Base-by-base conservation (phyloP, 2,329 filamentous ascomycete genomes). In the Thielaviopsis cerberus region DNA sequence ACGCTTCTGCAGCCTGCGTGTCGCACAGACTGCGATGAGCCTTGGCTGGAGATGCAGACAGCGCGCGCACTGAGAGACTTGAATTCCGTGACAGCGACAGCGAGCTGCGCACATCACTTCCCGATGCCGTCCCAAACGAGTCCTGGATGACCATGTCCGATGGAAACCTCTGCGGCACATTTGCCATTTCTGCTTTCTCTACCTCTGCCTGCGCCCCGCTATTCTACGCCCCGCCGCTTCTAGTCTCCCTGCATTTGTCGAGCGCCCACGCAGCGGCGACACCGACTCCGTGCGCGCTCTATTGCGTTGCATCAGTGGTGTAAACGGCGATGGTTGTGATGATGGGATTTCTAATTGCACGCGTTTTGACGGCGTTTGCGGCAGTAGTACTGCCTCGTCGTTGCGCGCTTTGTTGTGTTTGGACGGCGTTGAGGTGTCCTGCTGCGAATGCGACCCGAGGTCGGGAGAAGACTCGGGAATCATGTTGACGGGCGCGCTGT, bases 71-170 rank as follows among this genome's bases (percentile, higher is more conserved):
- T 10, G 56, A 30, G 20, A 25, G 15, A 25, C 52, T 50, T 30
- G 51, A 51, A 3, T 51, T 30, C 17, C 22, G 52, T 15, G 52
- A 51, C 11, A 52, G n/a, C 6, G 52, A 54, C 11, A 52, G 22
- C 6, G 52, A 54, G 10, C 24, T 51, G 8, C 13, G 57, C 15
- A 22, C 13, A 17, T 59, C 52, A 17, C 52, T 58, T 13, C 30
- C 51, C 1, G 55, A 56, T 26, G 55, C 55, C 55, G 20, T 57
- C 20, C 69, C 71, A 62, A 69, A 75, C 8, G 74, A 75, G 59
- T 77, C 74, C 55, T 74, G 67, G 22, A 77, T 71, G 1, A 72
- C 69, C n/a, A 72, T 61, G 6, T 64, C 69, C 3, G 41, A n/a
- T 8, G 55, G 55, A 54, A 57, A 56, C 64, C 65, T 63, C 4